Evolutionary conservation across 2,329 filamentous ascomycete genomes (phyloP).

Genomic region (Fusarium siculi): DNA sequence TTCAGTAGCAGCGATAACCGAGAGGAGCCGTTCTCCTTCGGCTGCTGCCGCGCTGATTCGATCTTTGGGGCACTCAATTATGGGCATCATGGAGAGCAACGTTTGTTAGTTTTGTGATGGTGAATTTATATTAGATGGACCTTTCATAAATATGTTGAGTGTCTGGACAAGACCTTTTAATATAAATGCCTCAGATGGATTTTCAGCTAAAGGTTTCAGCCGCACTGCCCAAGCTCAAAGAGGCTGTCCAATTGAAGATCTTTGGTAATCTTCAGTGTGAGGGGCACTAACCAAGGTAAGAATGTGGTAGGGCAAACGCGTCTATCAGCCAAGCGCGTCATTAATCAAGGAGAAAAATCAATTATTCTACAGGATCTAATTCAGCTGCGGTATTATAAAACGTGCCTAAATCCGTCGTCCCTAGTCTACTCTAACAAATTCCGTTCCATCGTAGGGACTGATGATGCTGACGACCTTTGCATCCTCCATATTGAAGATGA

Average conservation of each 20-base stretch:
- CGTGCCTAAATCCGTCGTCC: neutral
- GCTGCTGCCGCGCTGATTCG: neutral
- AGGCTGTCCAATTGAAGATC: neutral
- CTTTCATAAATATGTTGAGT: accelerated
- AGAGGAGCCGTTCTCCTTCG: neutral
- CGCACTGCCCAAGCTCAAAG: neutral
- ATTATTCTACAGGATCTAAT: neutral
- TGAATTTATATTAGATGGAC: accelerated
- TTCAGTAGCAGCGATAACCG: neutral
- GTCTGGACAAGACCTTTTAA: too few species aligned
- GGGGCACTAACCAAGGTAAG: neutral
- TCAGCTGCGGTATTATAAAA: neutral
- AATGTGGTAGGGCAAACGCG: neutral
- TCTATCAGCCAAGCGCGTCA: neutral
- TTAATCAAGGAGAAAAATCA: neutral
- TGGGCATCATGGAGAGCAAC: neutral
- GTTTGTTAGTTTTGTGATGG: neutral
- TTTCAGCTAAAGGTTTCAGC: neutral
- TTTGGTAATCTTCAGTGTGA: neutral
- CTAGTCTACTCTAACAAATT: neutral
- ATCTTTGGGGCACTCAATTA: neutral
- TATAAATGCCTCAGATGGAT: neutral
- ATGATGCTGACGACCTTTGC: neutral
- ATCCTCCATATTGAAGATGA: conserved; percentile 1
- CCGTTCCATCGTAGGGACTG: neutral